Evolutionary conservation across 2,329 filamentous ascomycete species (phyloP).

Genomic region (Alternaria infectoria): DNA sequence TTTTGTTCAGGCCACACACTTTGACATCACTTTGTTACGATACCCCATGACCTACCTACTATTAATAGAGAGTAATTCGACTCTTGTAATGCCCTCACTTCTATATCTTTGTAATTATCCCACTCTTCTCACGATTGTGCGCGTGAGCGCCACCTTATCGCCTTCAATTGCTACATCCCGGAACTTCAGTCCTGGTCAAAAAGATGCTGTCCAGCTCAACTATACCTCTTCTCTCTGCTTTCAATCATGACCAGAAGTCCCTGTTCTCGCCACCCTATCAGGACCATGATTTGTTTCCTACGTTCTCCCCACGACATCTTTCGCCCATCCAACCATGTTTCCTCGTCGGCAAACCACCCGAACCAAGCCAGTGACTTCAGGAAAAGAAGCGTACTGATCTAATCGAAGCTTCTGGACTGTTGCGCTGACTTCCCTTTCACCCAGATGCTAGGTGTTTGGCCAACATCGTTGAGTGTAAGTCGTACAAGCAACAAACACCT

Average conservation of each 20-base stretch:
- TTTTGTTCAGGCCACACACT: background rate
- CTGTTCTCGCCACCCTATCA: background rate
- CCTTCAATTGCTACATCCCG: background rate
- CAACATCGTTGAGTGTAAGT: background rate
- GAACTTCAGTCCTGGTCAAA: background rate
- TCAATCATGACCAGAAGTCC: background rate
- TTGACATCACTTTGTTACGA: constrained; percentile 1
- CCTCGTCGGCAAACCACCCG: rapidly evolving
- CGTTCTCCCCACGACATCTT: background rate
- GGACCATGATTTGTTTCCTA: background rate
- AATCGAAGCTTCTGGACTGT: background rate
- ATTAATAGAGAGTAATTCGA: background rate
- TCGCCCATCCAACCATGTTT: background rate
- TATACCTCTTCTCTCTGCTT: background rate
- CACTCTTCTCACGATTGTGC: background rate
- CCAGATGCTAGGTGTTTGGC: background rate
- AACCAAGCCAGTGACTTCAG: background rate
- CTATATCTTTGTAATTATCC: background rate
- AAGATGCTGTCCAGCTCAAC: background rate
- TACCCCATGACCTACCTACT: constrained; percentile 3
- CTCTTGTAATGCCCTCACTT: background rate
- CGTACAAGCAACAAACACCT: background rate
- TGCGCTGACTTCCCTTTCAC: background rate
- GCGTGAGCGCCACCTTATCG: background rate
- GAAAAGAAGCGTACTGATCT: background rate